Evolutionary conservation across 2,329 filamentous ascomycete species (phyloP).

Genomic region (Nectriaceae sp.): DNA sequence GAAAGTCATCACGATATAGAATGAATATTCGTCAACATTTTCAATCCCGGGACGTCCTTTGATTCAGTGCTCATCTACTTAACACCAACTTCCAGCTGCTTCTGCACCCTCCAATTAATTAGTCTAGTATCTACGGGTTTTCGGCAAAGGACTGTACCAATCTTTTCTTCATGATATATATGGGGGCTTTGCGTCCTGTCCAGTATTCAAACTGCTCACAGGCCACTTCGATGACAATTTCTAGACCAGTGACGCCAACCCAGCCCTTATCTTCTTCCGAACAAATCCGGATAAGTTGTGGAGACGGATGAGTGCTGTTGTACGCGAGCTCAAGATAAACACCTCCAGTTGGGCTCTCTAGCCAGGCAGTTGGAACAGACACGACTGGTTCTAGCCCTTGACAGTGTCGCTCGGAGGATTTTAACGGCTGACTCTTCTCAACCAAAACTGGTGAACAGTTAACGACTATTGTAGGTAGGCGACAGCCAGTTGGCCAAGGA

Average conservation of each 20-base stretch:
- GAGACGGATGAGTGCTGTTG: slow-evolving; percentile 50
- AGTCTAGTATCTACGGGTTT: too few relatives aligned
- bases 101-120: too few relatives aligned
- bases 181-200: slow-evolving; percentile 59
- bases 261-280: slow-evolving; percentile 49
- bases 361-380: slow-evolving; percentile 58
- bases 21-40: too few relatives aligned
- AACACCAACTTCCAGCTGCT: too few relatives aligned
- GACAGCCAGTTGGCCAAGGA: slow-evolving; percentile 10
- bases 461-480: slow-evolving; percentile 16
- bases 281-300: slow-evolving; percentile 56
- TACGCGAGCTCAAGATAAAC: slow-evolving; percentile 47
- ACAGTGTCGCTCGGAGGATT: neutral
- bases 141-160: neutral
- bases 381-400: too few relatives aligned
- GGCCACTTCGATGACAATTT: slow-evolving; percentile 62
- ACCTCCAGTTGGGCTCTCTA: slow-evolving; percentile 58
- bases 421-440: slow-evolving; percentile 42
- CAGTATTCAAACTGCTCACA: slow-evolving; percentile 65
- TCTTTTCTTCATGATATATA: slow-evolving; percentile 48
- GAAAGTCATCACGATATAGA: too few relatives aligned
- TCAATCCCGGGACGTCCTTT: too few relatives aligned
- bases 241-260: slow-evolving; percentile 60
- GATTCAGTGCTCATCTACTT: too few relatives aligned
- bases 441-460: slow-evolving; percentile 12